Evolutionary conservation across 306 rosid species (phyloP), one percentile per base, ranked within the genome.

Genomic region (Medicago arabica): DNA sequence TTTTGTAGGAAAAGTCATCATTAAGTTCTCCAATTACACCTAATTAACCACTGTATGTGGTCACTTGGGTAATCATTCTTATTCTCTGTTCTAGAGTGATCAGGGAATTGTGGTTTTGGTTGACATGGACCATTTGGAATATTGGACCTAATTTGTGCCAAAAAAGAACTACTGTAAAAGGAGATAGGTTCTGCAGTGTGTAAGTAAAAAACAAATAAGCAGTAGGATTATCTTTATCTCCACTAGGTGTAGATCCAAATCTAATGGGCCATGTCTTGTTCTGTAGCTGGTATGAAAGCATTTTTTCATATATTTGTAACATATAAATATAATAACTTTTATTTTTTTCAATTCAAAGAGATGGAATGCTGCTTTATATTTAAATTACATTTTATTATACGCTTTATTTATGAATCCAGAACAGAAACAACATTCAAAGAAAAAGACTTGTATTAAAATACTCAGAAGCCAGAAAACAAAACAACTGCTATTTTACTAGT

Each of bases 231-330:
- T 55, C 34, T 64, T 21, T 58, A 57, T 78, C 74, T 47, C 76
- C 14, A 47, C 2, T 46, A n/a, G 55, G 75, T 55, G 64, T 25
- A 7, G 36, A 72, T 79, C 34, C 66, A 18, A 46, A 66, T 73
- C 19, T 39, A 18, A 16, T 40, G 63, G 82, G 8, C 13, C 79
- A 64, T 73, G 67, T 6, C 50, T 63, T 82, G 75, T 69, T 49
- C 41, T 66, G 47, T 54, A 67, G 47, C 15, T 62, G 34, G 62
- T 81, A 74, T 55, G 43, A 69, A 71, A 59, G 41, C 61, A 80
- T 78, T 83, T 83, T 83, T 86, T 41, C 53, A 77, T 72, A 53
- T 67, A 46, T 74, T 77, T 82, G 86, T 82, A 74, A 83, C 19
- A 69, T 74, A 80, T 46, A 46, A 41, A 41, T 43, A 43, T 14